Evolutionary conservation across 345 rosid species (phyloP).

Genomic region (Populus ilicifolia): DNA sequence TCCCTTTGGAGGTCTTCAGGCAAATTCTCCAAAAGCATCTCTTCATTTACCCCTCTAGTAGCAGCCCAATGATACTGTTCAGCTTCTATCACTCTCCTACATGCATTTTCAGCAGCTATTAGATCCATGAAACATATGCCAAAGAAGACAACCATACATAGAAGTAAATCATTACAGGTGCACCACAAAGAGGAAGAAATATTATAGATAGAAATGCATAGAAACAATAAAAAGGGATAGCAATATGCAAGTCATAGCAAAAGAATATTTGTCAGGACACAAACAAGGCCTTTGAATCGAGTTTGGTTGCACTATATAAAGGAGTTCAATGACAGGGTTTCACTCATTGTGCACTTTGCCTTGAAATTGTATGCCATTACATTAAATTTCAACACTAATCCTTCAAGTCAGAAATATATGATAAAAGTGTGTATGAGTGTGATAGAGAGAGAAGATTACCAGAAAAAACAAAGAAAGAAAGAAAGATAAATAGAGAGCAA

Average conservation of each 20-base stretch:
- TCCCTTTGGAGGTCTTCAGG: conserved; percentile 91
- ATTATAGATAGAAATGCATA: background rate
- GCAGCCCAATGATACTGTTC: conserved; percentile 88
- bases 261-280: background rate
- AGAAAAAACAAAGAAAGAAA: background rate
- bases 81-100: conserved; percentile 73
- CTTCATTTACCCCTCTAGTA: conserved; percentile 86
- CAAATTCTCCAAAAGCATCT: conserved; percentile 57
- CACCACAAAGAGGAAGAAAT: background rate
- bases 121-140: background rate
- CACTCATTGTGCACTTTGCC: background rate
- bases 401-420: background rate
- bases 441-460: background rate
- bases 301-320: background rate
- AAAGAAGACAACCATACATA: background rate
- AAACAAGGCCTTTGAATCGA: background rate
- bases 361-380: background rate
- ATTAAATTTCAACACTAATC: conserved; percentile 3
- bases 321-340: background rate
- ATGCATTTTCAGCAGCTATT: conserved; percentile 3
- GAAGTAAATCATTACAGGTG: background rate
- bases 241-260: background rate
- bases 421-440: background rate
- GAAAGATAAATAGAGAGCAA: background rate
- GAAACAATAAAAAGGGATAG: background rate